A percentile compares a stretch with the other conserved stretches of the same genome.
phyloP scores from a whole-genome alignment of 192 early-diverging fungal genomes.

The Powellomyces hirtus region DNA sequence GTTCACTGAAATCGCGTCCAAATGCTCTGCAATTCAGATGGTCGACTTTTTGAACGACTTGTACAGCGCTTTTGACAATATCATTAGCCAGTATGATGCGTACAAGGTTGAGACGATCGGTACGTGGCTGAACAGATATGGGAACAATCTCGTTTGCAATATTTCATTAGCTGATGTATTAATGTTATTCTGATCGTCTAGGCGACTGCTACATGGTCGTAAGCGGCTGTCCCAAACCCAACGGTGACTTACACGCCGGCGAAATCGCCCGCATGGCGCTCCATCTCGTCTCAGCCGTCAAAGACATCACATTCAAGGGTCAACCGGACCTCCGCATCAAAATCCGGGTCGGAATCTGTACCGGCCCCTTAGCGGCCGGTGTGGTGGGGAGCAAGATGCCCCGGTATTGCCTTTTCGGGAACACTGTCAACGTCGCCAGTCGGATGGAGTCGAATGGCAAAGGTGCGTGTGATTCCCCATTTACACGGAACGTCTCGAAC shows the following conservation, averaged over 20 bases:
- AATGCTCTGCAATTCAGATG: slow-evolving; percentile 23
- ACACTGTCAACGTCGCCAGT: slow-evolving; percentile 35
- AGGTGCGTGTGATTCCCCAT: slow-evolving; percentile 28
- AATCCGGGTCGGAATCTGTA: slow-evolving; percentile 33
- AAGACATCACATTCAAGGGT: slow-evolving; percentile 9
- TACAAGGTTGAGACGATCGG: slow-evolving; percentile 48
- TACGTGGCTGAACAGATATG: not conserved
- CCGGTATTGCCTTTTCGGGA: slow-evolving; percentile 40
- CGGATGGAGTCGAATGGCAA: slow-evolving; percentile 31
- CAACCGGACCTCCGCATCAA: slow-evolving; percentile 28
- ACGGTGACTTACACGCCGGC: slow-evolving; percentile 30
- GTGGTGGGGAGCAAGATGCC: slow-evolving; percentile 45
- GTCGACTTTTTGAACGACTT: slow-evolving; percentile 38
- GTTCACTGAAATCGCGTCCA: slow-evolving; percentile 30
- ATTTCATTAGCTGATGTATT: slow-evolving; percentile 11
- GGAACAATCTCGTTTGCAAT: not conserved
- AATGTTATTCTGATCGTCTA: not conserved
- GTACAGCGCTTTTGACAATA: slow-evolving; percentile 26
- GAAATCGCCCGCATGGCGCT: slow-evolving; percentile 42
- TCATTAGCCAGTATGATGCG: slow-evolving; percentile 34
- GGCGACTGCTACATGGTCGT: slow-evolving; percentile 35
- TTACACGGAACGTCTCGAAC: too few species aligned
- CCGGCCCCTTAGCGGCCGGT: slow-evolving; percentile 38
- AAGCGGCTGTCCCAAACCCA: slow-evolving; percentile 31
- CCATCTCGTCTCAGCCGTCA: slow-evolving; percentile 26